Evolutionary conservation across 1,284 basidiomycete genomes (phyloP), one percentile per base, ranked within the genome.

Genomic region (Amylostereum areolatum): DNA sequence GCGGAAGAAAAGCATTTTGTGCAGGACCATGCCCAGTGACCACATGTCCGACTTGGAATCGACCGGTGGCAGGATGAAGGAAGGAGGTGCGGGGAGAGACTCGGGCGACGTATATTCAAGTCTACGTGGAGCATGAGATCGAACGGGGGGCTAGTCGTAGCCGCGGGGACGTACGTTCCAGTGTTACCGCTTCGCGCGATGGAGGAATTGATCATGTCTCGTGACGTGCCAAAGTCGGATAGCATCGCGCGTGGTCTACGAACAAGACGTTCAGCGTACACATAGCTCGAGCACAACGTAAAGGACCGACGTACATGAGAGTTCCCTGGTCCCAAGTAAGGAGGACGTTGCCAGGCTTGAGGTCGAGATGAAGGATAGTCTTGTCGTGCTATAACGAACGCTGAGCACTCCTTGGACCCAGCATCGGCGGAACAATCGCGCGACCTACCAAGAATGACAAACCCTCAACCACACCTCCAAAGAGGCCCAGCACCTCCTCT

Each of bases 141-240:
- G 30, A 48, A 27, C 51, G 35, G 29, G 18, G 43, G 29, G 28
- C 8, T 42, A 18, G 28, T 32, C 10, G 27, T 3, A 28, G 11
- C 28, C 28, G 54, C 45, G 47, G 33, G 35, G 25, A 85, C 93
- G 66, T 72, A 91, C 74, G 93, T 97, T 54, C 94, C 93, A 18
- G 93, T 97, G 62, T 96, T 92, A 5, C 94, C 94, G 2, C 90
- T 89, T 12, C 92, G 78, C 32, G 75, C 68, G 11, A 80, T 69
- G 10, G 81, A 74, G 3, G 78, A 76, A 39, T 81, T 79, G 4
- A 94, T 72, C 84, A 90, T 91, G 59, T 94, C 92, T 44, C 90
- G 82, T 9, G 92, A 95, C 0, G 93, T 96, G 3, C 94, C 94
- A 66, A 97, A 97, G 60, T 97, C 94, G 1, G 92, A 92, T 9